Evolutionary conservation across 176 grass and related monocot genomes (phyloP).

Genomic region (Juncus inflexus): DNA sequence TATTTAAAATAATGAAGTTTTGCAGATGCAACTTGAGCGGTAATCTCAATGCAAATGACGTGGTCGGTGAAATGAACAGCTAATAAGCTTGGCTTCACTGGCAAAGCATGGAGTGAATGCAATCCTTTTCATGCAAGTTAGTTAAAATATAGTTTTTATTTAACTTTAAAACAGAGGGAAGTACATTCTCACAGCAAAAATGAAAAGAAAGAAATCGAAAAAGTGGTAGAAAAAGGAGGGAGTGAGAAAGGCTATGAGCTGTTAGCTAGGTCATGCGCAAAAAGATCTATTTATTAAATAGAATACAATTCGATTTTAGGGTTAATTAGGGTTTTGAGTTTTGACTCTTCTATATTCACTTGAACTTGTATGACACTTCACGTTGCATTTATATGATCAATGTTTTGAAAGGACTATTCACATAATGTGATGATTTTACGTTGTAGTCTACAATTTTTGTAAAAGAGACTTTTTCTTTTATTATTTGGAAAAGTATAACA

Average conservation of each 20-base stretch:
- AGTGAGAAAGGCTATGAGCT: slow-evolving; percentile 17
- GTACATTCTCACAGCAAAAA: slow-evolving; percentile 3
- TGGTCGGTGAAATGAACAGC: slow-evolving; percentile 12
- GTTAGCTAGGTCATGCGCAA: slow-evolving; percentile 20
- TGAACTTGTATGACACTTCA: too few relatives aligned
- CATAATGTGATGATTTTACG: too few relatives aligned
- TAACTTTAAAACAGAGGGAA: neutral
- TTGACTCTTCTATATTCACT: too few relatives aligned
- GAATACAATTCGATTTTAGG: too few relatives aligned
- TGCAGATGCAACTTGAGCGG: slow-evolving; percentile 4
- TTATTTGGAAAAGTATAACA: too few relatives aligned
- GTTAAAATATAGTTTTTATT: neutral
- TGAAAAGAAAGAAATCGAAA: neutral
- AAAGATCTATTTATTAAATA: slow-evolving; percentile 6
- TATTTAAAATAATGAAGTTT: too few relatives aligned
- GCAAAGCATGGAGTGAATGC: slow-evolving; percentile 20
- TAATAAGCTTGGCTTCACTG: neutral
- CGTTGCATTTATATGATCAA: too few relatives aligned
- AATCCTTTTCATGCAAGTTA: neutral
- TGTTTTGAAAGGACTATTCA: too few relatives aligned
- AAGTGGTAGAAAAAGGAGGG: neutral
- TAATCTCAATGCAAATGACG: slow-evolving; percentile 14
- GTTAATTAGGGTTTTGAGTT: too few relatives aligned
- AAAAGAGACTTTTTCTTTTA: too few relatives aligned
- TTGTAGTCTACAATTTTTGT: too few relatives aligned